Percentiles rank a stretch among this genome's conserved stretches.
These are phyloP conservation scores for Heimioporus sp. DNA, from an alignment of 768 basidiomycete genomes.

Conservation along the genomic window DNA sequence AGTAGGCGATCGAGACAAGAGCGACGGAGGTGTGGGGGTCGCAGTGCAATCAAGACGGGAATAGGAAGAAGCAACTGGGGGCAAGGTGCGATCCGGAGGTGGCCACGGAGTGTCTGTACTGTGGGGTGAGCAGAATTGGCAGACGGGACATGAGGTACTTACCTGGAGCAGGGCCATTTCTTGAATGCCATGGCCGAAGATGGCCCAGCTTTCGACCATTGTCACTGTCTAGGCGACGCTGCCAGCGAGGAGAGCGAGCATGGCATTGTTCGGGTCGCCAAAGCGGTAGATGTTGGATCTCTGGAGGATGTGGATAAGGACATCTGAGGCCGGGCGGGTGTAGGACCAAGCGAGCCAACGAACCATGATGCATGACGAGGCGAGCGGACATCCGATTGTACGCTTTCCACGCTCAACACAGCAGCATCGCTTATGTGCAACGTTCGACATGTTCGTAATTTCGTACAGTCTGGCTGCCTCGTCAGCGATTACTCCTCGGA, in stretches of 20 bases:
- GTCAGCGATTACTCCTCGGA: background rate
- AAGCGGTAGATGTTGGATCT: constrained; percentile 56
- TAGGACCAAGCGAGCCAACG: background rate
- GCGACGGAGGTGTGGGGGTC: constrained; percentile 53
- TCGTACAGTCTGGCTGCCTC: background rate
- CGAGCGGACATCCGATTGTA: too few species aligned
- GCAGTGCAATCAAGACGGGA: constrained; percentile 41
- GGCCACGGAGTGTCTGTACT: constrained; percentile 68
- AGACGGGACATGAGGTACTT: constrained; percentile 36
- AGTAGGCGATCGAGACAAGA: constrained; percentile 67
- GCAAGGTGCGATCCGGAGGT: constrained; percentile 69
- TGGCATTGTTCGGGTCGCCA: constrained; percentile 47
- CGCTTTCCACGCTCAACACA: too few species aligned
- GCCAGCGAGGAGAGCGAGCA: constrained; percentile 51
- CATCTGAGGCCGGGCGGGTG: background rate
- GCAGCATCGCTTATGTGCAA: too few species aligned
- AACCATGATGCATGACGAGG: background rate
- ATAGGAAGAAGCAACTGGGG: constrained; percentile 77
- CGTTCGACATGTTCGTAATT: background rate
- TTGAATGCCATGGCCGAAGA: constrained; percentile 64
- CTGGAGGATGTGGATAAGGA: constrained; percentile 39
- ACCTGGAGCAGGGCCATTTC: constrained; percentile 64
- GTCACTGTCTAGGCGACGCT: constrained; percentile 58
- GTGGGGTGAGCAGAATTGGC: background rate
- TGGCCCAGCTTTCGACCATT: constrained; percentile 70